These are phyloP conservation scores for Castanea sativa DNA, from an alignment of 306 rosid genomes.

Conservation along the genomic window DNA sequence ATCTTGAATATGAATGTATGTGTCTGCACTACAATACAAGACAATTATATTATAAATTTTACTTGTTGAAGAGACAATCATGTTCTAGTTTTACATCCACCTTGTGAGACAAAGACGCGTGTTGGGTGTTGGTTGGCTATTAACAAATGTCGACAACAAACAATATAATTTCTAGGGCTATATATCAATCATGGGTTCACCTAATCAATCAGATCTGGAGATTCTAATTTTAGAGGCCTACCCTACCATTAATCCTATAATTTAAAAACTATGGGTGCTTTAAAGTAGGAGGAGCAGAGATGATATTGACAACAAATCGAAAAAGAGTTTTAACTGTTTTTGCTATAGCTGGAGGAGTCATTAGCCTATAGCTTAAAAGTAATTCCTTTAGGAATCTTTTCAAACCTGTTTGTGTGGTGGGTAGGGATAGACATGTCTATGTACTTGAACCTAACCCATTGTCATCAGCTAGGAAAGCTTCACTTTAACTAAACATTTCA, in stretches of 20 bases:
- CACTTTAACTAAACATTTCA: slow-evolving; percentile 2
- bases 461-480: background rate
- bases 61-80: background rate
- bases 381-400: background rate
- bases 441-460: background rate
- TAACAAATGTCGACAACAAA: slow-evolving; percentile 17
- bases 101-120: slow-evolving; percentile 15
- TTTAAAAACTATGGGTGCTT: background rate
- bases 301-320: background rate
- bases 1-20: background rate
- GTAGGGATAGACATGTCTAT: background rate
- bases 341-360: too few species aligned
- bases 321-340: too few species aligned
- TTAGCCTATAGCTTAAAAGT: too few species aligned
- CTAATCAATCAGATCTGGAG: slow-evolving; percentile 16
- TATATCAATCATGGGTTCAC: slow-evolving; percentile 11
- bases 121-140: slow-evolving; percentile 21
- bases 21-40: background rate
- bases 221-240: slow-evolving; percentile 23
- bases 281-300: background rate
- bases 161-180: background rate
- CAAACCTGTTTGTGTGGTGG: background rate
- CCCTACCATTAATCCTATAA: background rate
- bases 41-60: background rate
- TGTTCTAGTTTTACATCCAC: too few species aligned